phyloP scores from a whole-genome alignment of 352 stramenopile species.

The Globisporangium apiculatum region DNA sequence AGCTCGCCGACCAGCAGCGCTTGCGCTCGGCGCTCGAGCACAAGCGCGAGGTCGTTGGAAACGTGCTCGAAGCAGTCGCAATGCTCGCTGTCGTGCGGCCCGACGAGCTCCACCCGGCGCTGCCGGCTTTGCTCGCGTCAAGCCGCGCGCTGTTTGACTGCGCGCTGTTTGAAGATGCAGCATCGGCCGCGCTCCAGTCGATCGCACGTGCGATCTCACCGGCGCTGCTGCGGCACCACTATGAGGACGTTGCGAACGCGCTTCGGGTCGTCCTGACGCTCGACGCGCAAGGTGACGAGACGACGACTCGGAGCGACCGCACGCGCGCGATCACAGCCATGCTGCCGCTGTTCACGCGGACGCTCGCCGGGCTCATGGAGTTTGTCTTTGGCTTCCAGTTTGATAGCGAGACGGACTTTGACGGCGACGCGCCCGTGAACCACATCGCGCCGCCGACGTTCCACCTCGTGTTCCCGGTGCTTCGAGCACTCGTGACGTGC shows the following conservation, averaged over 20 bases:
- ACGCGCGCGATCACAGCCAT: conserved; percentile 26
- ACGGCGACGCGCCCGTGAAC: conserved; percentile 55
- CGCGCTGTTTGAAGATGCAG: conserved; percentile 41
- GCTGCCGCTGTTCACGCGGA: conserved; percentile 48
- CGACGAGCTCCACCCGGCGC: conserved; percentile 65
- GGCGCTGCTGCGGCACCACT: conserved; percentile 50
- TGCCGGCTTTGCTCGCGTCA: conserved; percentile 58
- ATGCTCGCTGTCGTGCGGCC: conserved; percentile 49
- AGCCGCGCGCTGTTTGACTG: conserved; percentile 48
- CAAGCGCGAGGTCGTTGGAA: conserved; percentile 30
- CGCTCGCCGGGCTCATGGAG: conserved; percentile 59
- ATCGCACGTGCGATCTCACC: conserved; percentile 62
- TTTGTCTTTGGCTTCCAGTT: conserved; percentile 81
- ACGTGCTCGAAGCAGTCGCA: conserved; percentile 51
- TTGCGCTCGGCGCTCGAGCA: conserved; percentile 40
- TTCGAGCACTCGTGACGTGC: conserved; percentile 45
- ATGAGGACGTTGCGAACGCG: conserved; percentile 52
- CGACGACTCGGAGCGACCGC: conserved; percentile 23
- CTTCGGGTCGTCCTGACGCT: conserved; percentile 49
- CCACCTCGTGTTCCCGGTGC: conserved; percentile 71
- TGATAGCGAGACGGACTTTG: conserved; percentile 70
- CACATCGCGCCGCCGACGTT: conserved; percentile 63
- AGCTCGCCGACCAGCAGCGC: conserved; percentile 53
- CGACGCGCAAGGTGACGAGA: conserved; percentile 1
- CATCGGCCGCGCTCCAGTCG: conserved; percentile 26